phyloP scores from a whole-genome alignment of 352 stramenopile species.

The Pythium rhizo-oryzae region DNA sequence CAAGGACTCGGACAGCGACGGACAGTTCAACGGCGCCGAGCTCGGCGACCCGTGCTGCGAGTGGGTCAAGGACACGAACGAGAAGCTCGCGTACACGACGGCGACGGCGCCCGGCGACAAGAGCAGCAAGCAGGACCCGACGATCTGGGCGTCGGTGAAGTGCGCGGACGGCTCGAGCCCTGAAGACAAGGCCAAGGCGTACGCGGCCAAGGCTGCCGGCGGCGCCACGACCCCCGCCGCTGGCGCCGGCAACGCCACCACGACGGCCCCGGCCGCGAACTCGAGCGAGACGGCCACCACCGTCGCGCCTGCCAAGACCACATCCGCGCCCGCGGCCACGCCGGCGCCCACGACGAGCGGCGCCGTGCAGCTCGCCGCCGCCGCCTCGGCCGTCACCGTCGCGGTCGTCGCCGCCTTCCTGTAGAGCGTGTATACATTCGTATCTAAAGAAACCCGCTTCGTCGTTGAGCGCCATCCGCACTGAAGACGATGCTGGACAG shows the following conservation, averaged over 20 bases:
- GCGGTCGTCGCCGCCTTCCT: constrained; percentile 16
- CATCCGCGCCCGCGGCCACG: background rate
- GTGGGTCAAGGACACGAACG: constrained; percentile 31
- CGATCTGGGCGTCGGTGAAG: constrained; percentile 30
- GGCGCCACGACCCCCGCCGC: background rate
- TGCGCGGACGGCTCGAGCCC: constrained; percentile 28
- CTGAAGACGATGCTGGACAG: no score
- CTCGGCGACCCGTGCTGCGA: constrained; percentile 61
- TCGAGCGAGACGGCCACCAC: background rate
- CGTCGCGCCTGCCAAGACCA: background rate
- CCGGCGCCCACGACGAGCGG: constrained; percentile 15
- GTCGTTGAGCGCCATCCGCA: no score
- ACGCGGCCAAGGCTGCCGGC: constrained; percentile 14
- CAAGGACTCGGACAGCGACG: constrained; percentile 31
- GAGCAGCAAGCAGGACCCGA: constrained; percentile 31
- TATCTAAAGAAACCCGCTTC: no score
- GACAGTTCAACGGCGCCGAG: constrained; percentile 62
- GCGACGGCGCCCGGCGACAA: constrained; percentile 31
- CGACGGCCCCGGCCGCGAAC: background rate
- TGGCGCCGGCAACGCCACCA: background rate
- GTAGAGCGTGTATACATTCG: background rate
- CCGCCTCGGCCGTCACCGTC: constrained; percentile 16
- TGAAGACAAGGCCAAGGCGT: constrained; percentile 31
- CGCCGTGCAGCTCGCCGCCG: constrained; percentile 5
- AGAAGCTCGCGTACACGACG: constrained; percentile 32